These are phyloP conservation scores for Cutaneotrichosporon arboriforme DNA, from an alignment of 1,284 basidiomycete genomes.

Conservation along the genomic window DNA sequence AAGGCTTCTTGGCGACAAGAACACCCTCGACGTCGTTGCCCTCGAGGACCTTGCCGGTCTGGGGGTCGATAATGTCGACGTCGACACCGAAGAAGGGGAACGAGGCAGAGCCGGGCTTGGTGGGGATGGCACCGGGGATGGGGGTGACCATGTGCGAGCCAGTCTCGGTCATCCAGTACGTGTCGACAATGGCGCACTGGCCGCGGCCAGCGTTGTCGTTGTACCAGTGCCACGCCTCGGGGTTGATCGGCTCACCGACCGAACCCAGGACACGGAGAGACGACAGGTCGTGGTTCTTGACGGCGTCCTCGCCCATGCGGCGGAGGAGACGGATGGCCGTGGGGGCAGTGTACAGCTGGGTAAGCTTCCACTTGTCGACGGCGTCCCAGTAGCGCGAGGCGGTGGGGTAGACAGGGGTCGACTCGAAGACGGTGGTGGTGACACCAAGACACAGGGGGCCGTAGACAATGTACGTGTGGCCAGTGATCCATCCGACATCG, in stretches of 20 bases:
- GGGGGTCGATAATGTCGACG: conserved; percentile 77
- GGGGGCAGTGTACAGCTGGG: conserved; percentile 90
- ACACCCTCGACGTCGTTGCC: conserved; percentile 90
- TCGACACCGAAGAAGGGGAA: conserved; percentile 97
- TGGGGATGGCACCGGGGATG: conserved; percentile 89
- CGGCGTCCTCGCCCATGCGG: conserved; percentile 79
- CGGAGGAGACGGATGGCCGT: conserved; percentile 84
- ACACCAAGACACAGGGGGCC: conserved; percentile 85
- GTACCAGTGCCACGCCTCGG: conserved; percentile 99
- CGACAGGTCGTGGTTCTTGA: conserved; percentile 76
- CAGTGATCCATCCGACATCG: conserved; percentile 98
- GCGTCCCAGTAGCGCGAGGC: conserved; percentile 96
- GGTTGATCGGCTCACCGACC: conserved; percentile 98
- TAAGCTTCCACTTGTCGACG: conserved; percentile 87
- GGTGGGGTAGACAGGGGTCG: conserved; percentile 93
- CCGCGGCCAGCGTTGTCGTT: conserved; percentile 78
- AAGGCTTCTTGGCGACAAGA: conserved; percentile 76
- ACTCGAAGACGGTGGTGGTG: conserved; percentile 91
- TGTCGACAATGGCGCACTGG: conserved; percentile 93
- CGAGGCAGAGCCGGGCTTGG: conserved; percentile 93
- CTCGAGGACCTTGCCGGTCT: conserved; percentile 57
- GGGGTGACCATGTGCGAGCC: conserved; percentile 93
- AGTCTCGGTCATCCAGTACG: conserved; percentile 97
- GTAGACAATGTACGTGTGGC: conserved; percentile 96
- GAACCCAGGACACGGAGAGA: conserved; percentile 81